Conservation (phyloP, 2,329 filamentous ascomycete species). For the Nectriaceae sp. region DNA sequence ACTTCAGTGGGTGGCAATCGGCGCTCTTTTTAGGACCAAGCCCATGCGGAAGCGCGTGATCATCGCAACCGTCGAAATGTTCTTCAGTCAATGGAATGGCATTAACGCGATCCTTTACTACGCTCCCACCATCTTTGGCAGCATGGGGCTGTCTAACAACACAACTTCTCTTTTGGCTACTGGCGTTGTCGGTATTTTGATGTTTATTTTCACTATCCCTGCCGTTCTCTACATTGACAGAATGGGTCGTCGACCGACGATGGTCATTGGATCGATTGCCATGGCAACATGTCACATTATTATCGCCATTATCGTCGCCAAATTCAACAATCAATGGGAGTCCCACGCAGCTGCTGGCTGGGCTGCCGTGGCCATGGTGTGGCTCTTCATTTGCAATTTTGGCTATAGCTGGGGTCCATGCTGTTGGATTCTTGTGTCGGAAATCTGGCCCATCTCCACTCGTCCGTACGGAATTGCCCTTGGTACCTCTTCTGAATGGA, state of each 20-base stretch:
- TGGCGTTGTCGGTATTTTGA: constrained; percentile 70
- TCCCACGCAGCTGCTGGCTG: constrained; percentile 65
- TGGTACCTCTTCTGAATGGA: constrained; percentile 68
- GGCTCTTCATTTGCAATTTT: constrained; percentile 75
- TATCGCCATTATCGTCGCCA: constrained; percentile 68
- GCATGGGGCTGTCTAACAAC: constrained; percentile 59
- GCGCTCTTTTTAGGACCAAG: constrained; percentile 62
- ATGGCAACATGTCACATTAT: constrained; percentile 73
- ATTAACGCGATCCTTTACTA: constrained; percentile 56
- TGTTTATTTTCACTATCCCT: constrained; percentile 68
- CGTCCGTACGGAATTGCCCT: constrained; percentile 71
- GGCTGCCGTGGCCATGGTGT: constrained; percentile 69
- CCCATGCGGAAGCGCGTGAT: constrained; percentile 68
- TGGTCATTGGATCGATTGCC: constrained; percentile 66
- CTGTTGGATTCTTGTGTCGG: constrained; percentile 73
- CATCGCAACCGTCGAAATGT: constrained; percentile 64
- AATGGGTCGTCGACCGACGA: constrained; percentile 62
- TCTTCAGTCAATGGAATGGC: constrained; percentile 47
- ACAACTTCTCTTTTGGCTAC: constrained; percentile 64
- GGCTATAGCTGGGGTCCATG: constrained; percentile 70
- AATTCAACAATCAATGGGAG: constrained; percentile 59
- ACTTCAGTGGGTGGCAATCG: constrained; percentile 68
- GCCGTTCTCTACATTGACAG: constrained; percentile 67
- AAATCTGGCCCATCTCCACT: constrained; percentile 72
- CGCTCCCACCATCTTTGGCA: constrained; percentile 68